Evolutionary conservation across 768 basidiomycete species (phyloP).

Genomic region (Leccinum variicolor): DNA sequence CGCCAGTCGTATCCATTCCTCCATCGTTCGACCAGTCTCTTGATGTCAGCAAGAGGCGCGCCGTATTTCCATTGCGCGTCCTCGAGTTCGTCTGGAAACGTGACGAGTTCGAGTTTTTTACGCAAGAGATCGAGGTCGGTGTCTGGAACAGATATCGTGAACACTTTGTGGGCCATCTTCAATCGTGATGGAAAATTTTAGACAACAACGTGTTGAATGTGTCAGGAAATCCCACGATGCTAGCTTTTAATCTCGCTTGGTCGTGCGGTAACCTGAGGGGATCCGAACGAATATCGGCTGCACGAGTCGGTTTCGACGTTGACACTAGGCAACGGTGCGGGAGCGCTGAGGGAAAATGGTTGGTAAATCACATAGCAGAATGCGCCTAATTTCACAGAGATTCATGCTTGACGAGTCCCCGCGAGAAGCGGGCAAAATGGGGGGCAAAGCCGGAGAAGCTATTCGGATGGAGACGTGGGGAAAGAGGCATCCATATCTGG

Average conservation of each 20-base stretch:
- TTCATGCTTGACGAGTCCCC: neutral
- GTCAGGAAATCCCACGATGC: conserved; percentile 1
- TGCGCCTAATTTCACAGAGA: neutral
- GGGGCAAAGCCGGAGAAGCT: neutral
- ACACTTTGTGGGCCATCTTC: conserved; percentile 37
- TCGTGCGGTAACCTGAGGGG: neutral
- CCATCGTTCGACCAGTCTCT: conserved; percentile 50
- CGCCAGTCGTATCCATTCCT: conserved; percentile 55
- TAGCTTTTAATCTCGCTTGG: neutral
- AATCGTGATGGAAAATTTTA: neutral
- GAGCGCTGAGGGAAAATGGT: neutral
- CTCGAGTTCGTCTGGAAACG: conserved; percentile 58
- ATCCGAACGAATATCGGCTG: neutral
- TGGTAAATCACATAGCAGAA: neutral
- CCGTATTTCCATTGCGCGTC: conserved; percentile 52
- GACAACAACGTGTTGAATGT: neutral
- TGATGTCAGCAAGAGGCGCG: conserved; percentile 44
- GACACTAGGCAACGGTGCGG: neutral
- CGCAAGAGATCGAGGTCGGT: conserved; percentile 37
- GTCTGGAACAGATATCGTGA: conserved; percentile 47
- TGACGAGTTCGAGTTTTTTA: conserved; percentile 44
- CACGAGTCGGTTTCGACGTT: neutral
- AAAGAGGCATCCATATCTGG: neutral
- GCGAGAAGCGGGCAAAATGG: neutral
- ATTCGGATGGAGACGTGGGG: neutral